phyloP scores from a whole-genome alignment of 768 basidiomycete genomes.

The Lyophyllum decastes region DNA sequence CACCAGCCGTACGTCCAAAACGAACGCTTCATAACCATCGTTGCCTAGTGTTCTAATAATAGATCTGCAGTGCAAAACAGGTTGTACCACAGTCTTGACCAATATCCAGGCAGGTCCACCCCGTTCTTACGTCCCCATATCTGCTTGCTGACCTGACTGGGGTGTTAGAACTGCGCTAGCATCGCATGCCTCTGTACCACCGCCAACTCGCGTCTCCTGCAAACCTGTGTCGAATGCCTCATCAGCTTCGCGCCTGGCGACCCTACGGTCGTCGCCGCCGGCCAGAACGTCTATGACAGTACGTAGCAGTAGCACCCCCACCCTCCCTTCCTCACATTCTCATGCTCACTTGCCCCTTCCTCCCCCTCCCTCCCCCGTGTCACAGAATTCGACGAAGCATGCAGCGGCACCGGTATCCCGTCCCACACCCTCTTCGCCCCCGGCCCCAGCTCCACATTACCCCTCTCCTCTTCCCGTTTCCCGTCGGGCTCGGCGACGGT shows the following conservation, averaged over 20 bases:
- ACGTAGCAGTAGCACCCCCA: constrained; percentile 3
- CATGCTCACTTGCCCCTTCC: not conserved
- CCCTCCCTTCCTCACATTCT: not conserved
- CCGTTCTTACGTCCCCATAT: not conserved
- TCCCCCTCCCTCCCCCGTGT: too few relatives aligned
- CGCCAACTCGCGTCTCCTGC: constrained; percentile 22
- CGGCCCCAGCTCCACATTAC: not conserved
- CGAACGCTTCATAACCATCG: too few relatives aligned
- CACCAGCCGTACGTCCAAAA: not conserved
- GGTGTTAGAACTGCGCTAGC: constrained; percentile 23
- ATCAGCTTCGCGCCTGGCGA: constrained; percentile 14
- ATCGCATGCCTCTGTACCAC: constrained; percentile 26
- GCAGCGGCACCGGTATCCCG: not conserved
- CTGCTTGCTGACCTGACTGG: not conserved
- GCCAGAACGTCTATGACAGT: constrained; percentile 27
- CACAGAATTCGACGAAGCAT: not conserved
- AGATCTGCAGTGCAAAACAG: constrained; percentile 6
- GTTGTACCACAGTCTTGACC: not conserved
- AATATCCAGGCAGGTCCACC: not conserved
- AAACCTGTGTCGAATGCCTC: constrained; percentile 33
- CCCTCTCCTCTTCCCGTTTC: not conserved
- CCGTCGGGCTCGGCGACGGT: not conserved
- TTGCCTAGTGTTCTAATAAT: not conserved
- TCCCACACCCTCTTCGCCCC: not conserved
- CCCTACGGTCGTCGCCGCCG: constrained; percentile 10